Conservation (phyloP, 2,329 filamentous ascomycete genomes). For the Cyphellophora europaea region DNA sequence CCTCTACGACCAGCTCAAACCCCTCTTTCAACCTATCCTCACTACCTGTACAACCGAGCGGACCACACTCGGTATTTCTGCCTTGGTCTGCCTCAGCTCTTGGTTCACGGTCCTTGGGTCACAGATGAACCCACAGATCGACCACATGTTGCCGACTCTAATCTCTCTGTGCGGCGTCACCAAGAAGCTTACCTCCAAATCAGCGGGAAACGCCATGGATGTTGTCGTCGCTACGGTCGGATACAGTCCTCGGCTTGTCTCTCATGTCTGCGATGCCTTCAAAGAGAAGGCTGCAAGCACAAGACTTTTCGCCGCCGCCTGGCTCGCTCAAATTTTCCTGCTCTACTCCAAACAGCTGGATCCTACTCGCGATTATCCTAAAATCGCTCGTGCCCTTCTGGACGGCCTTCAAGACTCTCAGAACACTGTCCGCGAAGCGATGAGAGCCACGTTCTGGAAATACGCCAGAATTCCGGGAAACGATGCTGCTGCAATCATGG, state of each 20-base stretch:
- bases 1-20: constrained; percentile 14
- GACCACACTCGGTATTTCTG: constrained; percentile 16
- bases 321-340: constrained; percentile 73
- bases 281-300: constrained; percentile 93
- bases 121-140: constrained; percentile 17
- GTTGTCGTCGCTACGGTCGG: constrained; percentile 69
- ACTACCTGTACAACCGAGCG: constrained; percentile 16
- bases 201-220: constrained; percentile 73
- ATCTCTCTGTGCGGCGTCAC: constrained; percentile 83
- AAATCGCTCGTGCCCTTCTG: constrained; percentile 79
- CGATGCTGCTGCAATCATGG: constrained; percentile 74
- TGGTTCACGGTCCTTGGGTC: constrained; percentile 13
- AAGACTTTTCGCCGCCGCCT: constrained; percentile 66
- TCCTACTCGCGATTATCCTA: constrained; percentile 70
- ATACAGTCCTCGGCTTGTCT: constrained; percentile 71
- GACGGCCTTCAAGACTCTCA: constrained; percentile 86
- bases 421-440: constrained; percentile 77
- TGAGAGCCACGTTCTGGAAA: constrained; percentile 77
- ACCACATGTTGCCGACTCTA: constrained; percentile 47
- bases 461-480: constrained; percentile 71
- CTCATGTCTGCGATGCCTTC: constrained; percentile 72
- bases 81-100: constrained; percentile 10
- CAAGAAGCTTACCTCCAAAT: constrained; percentile 85
- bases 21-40: constrained; percentile 15
- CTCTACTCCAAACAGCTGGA: constrained; percentile 74